Conservation (phyloP, 1,139 yeast species). For the Kurtzmaniella quercitrusa region DNA sequence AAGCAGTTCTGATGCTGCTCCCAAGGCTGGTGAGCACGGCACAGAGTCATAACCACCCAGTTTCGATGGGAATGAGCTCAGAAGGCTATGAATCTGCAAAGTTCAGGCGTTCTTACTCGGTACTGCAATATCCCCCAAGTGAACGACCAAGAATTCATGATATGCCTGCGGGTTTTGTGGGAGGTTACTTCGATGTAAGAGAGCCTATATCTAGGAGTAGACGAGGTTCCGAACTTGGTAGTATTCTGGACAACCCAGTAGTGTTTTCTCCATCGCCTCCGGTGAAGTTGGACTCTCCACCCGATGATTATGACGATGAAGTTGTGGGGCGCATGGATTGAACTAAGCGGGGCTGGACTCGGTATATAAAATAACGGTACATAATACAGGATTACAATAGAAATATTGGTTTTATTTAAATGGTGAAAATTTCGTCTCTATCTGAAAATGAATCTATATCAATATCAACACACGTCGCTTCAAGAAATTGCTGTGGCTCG, state of each 20-base stretch:
- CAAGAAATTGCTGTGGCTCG: not conserved
- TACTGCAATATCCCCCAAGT: constrained; percentile 18
- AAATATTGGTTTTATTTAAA: too few species aligned
- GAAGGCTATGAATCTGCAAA: constrained; percentile 2
- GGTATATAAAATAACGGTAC: not conserved
- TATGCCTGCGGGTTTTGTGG: constrained; percentile 8
- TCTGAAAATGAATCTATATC: too few species aligned
- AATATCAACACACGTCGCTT: too few species aligned
- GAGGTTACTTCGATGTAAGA: constrained; percentile 13
- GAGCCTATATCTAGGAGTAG: not conserved
- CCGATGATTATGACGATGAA: constrained; percentile 3
- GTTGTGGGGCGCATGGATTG: constrained; percentile 16
- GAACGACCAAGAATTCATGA: constrained; percentile 2
- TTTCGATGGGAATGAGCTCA: not conserved
- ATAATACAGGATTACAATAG: not conserved
- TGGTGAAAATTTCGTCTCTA: too few species aligned
- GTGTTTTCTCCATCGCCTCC: constrained; percentile 8
- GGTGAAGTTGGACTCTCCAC: not conserved
- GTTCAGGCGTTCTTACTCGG: constrained; percentile 13
- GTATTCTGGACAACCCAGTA: constrained; percentile 1
- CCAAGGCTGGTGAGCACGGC: constrained; percentile 4
- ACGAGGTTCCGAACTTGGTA: constrained; percentile 1
- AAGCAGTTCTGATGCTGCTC: not conserved
- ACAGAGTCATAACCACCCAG: not conserved
- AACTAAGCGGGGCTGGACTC: not conserved